Percentiles rank a stretch among this genome's conserved stretches.
phyloP scores from a whole-genome alignment of 1,139 yeast genomes.

The Suhomyces yuchorum region DNA sequence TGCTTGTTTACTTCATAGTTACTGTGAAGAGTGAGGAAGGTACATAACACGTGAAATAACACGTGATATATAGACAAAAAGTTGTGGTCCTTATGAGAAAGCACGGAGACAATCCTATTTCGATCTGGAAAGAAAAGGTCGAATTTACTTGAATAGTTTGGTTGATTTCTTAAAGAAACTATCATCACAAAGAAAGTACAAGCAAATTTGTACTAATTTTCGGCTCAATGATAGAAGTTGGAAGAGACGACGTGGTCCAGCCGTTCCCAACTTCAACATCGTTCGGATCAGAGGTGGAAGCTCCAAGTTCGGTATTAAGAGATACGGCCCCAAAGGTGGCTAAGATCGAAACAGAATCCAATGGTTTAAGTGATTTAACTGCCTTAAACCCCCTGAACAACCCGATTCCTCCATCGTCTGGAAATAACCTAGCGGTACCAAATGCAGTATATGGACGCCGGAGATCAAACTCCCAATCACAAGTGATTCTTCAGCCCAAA shows the following conservation, averaged over 20 bases:
- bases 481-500: slow-evolving; percentile 24
- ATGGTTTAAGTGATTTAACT: background rate
- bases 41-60: background rate
- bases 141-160: background rate
- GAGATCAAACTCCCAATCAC: slow-evolving; percentile 46
- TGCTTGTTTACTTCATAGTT: background rate
- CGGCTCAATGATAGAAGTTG: slow-evolving; percentile 8
- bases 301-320: background rate
- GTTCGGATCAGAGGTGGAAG: background rate
- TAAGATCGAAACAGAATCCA: background rate
- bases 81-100: slow-evolving; percentile 5
- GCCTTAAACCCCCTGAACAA: background rate
- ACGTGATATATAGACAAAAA: slow-evolving; percentile 1
- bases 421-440: background rate
- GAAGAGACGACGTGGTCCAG: slow-evolving; percentile 10
- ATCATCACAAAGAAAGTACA: background rate
- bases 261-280: slow-evolving; percentile 12
- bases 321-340: background rate
- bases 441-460: slow-evolving; percentile 22
- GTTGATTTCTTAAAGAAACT: background rate
- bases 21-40: too few relatives aligned
- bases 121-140: background rate
- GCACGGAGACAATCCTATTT: background rate
- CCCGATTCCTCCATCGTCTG: background rate
- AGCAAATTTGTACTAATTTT: background rate